Conservation (phyloP, 306 rosid genomes). For the Lupinus albus region DNA sequence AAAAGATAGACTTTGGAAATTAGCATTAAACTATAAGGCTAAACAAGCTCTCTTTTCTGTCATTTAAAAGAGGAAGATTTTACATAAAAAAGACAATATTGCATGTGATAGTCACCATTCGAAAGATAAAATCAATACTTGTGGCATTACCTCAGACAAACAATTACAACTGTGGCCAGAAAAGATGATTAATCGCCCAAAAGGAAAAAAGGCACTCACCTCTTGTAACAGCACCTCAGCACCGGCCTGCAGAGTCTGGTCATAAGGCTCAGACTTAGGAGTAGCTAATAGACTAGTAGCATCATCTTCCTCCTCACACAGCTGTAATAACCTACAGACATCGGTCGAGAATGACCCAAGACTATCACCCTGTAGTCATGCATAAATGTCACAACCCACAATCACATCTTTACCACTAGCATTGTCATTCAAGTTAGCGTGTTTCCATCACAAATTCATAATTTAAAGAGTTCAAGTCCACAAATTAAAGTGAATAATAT, state of each 20-base stretch:
- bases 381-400: conserved; percentile 45
- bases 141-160: not conserved
- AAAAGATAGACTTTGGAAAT: not conserved
- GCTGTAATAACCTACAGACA: conserved; percentile 74
- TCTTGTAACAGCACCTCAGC: conserved; percentile 59
- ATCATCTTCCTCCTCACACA: conserved; percentile 89
- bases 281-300: conserved; percentile 75
- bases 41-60: not conserved
- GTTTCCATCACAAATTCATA: conserved; percentile 34
- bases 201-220: conserved; percentile 51
- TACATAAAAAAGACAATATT: too few relatives aligned
- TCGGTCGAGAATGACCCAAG: conserved; percentile 84
- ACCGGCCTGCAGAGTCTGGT: conserved; percentile 66
- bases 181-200: not conserved
- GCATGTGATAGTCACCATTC: not conserved
- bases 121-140: conserved; percentile 26
- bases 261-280: conserved; percentile 80
- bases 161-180: not conserved
- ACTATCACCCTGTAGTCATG: conserved; percentile 67
- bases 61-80: conserved; percentile 1
- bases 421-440: conserved; percentile 20
- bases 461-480: conserved; percentile 15
- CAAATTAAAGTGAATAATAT: conserved; percentile 31
- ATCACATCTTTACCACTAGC: conserved; percentile 38
- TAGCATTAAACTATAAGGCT: conserved; percentile 3